phyloP scores from a whole-genome alignment of 495 filamentous ascomycete species.

The Daldinia vernicosa region DNA sequence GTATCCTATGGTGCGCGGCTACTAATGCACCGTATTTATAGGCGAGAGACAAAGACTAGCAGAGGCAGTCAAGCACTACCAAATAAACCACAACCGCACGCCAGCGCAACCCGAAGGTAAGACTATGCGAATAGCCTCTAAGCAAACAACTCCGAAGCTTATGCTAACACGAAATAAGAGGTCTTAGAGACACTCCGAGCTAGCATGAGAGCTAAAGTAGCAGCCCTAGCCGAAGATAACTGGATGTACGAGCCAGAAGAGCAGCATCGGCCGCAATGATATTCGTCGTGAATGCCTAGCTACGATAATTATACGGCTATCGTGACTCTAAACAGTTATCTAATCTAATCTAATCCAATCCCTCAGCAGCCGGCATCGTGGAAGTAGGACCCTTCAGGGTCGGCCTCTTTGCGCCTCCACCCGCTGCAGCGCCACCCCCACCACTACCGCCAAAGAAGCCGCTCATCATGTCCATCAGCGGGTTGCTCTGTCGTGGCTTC shows the following conservation, averaged over 20 bases:
- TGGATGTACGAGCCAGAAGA: conserved; percentile 91
- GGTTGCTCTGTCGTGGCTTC: conserved; percentile 86
- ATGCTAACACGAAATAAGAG: conserved; percentile 57
- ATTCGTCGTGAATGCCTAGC: conserved; percentile 8
- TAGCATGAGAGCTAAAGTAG: conserved; percentile 76
- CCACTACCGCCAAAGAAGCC: conserved; percentile 84
- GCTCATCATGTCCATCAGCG: conserved; percentile 97
- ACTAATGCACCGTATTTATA: conserved; percentile 23
- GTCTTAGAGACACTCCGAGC: conserved; percentile 74
- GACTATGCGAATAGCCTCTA: conserved; percentile 29
- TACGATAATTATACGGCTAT: conserved; percentile 10
- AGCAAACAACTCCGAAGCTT: not conserved
- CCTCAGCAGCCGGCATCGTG: conserved; percentile 61
- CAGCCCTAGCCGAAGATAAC: conserved; percentile 79
- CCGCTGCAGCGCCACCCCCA: conserved; percentile 51
- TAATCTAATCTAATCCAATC: conserved; percentile 55
- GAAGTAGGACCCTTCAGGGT: conserved; percentile 55
- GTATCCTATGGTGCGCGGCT: not conserved
- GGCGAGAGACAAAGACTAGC: conserved; percentile 59
- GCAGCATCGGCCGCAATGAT: conserved; percentile 49
- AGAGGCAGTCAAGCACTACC: conserved; percentile 64
- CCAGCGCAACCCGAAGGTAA: conserved; percentile 74
- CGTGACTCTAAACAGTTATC: not conserved
- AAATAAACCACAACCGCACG: conserved; percentile 69
- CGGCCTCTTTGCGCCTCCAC: conserved; percentile 52